Percentiles rank a stretch among this genome's conserved stretches.
Evolutionary conservation across 2,329 filamentous ascomycete species (phyloP).

Genomic region (Daldinia eschscholtzii): DNA sequence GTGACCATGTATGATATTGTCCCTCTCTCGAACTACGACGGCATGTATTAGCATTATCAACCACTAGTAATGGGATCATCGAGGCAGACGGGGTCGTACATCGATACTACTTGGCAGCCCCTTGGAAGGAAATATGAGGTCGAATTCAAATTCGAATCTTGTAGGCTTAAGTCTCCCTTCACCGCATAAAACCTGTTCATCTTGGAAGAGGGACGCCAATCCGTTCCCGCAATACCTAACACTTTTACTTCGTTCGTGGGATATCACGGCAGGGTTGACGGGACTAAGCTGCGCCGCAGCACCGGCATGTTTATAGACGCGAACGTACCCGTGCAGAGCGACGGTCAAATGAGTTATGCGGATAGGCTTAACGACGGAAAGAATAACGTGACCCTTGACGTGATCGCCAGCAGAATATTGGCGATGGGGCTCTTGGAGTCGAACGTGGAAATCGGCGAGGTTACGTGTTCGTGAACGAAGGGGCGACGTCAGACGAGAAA

Average conservation of each 20-base stretch:
- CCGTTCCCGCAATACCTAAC: slow-evolving; percentile 79
- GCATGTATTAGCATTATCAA: slow-evolving; percentile 25
- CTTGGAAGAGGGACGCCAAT: slow-evolving; percentile 84
- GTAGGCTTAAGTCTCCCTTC: slow-evolving; percentile 81
- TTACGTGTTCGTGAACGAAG: slow-evolving; percentile 70
- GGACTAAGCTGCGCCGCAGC: slow-evolving; percentile 64
- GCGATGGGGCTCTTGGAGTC: slow-evolving; percentile 80
- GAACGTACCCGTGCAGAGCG: slow-evolving; percentile 81
- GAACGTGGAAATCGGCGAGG: slow-evolving; percentile 82
- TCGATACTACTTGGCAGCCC: slow-evolving; percentile 92
- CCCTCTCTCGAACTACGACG: slow-evolving; percentile 87
- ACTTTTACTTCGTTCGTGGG: slow-evolving; percentile 54
- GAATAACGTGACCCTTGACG: slow-evolving; percentile 78
- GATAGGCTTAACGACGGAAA: slow-evolving; percentile 79
- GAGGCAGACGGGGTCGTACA: slow-evolving; percentile 65
- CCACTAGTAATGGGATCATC: background rate
- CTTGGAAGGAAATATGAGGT: slow-evolving; percentile 76
- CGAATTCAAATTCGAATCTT: slow-evolving; percentile 83
- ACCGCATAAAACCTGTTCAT: slow-evolving; percentile 83
- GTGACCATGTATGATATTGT: slow-evolving; percentile 93
- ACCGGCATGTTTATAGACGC: slow-evolving; percentile 79
- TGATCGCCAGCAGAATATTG: slow-evolving; percentile 81
- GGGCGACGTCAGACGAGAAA: slow-evolving; percentile 66
- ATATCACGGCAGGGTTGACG: slow-evolving; percentile 58
- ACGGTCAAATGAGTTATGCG: slow-evolving; percentile 85